These are phyloP conservation scores for Aspergillus panamensis DNA, from an alignment of 495 filamentous ascomycete genomes.

Conservation along the genomic window DNA sequence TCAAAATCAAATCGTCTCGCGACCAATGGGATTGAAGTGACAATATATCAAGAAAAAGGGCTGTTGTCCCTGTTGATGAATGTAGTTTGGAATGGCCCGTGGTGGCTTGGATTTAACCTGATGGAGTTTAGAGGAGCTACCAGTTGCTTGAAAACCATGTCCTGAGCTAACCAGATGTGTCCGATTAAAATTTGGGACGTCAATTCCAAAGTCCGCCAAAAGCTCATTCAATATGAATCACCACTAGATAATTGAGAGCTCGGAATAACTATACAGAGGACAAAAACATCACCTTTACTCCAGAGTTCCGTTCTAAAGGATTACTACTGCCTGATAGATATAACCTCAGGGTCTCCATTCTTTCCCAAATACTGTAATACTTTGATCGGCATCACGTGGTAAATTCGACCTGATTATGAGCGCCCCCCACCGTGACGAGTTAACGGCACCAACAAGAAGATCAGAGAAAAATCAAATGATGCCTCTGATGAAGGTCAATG, in stretches of 20 bases:
- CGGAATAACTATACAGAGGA: no score
- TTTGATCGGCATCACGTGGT: constrained; percentile 16
- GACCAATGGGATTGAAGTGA: not conserved
- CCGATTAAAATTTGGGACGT: no score
- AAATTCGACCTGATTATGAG: constrained; percentile 11
- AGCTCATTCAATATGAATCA: no score
- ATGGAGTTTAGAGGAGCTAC: not conserved
- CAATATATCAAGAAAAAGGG: not conserved
- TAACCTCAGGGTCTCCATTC: no score
- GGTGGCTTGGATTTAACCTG: not conserved
- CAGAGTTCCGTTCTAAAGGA: no score
- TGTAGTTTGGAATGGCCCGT: not conserved
- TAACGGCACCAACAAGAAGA: no score
- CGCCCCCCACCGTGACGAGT: not conserved
- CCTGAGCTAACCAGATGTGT: no score
- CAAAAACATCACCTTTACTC: no score
- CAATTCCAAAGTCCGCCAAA: no score
- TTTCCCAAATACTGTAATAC: not conserved
- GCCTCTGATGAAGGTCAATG: not conserved
- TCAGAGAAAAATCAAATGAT: constrained; percentile 6
- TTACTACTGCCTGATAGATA: no score
- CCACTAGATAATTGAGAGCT: no score
- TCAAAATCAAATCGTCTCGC: not conserved
- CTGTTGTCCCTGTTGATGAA: not conserved
- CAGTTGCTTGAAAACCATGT: not conserved